Base-by-base conservation (phyloP, 495 filamentous ascomycete species). In the Rhypophila decipiens region DNA sequence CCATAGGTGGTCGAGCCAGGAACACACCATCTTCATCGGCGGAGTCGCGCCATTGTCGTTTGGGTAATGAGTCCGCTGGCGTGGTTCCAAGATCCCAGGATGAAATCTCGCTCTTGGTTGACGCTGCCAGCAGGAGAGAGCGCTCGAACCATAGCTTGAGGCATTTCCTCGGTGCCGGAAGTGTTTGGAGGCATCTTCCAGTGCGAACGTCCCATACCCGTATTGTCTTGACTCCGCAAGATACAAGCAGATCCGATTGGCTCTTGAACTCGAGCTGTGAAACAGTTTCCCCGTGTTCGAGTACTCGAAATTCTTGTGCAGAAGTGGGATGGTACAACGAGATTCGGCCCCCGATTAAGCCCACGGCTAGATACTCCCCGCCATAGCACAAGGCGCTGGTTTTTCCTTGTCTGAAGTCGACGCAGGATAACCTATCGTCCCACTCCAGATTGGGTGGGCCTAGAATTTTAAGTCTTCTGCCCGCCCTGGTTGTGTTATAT, bases 281-380 rank as follows among this genome's bases (percentile, higher is more conserved):
- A 13, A 31, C 27, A 5, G 47, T 33, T 34, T 67, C 58, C 5
- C 60, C 53, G 45, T 69, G 62, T 23, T 53, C 43, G 1, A 69
- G 37, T 9, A 20, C 24, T 23, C 34, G 46, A 23, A 47, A 49
- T 50, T 64, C 59, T 27, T 63, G 63, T 39, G 21, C 60, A 11
- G 56, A 51, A 22, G 44, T 44, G 2, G 43, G 23, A 39, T 58
- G 36, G 31, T 56, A 56, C 22, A 56, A 17, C 4, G 31, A 18
- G 17, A 52, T 38, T 13, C n/a, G 20, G 4, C 49, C 49, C 2
- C 22, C 37, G 17, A 29, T 38, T 11, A 56, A 19, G 4, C 53
- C 49, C 8, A 56, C 40, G 13, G 45, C 53, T 8, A 56, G 18
- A 20, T 43, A 46, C 2, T 40, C 40, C 10, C 52, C 49, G 12